Base-by-base conservation (phyloP, 2,329 filamentous ascomycete genomes). In the Fusarium fracticaudum region DNA sequence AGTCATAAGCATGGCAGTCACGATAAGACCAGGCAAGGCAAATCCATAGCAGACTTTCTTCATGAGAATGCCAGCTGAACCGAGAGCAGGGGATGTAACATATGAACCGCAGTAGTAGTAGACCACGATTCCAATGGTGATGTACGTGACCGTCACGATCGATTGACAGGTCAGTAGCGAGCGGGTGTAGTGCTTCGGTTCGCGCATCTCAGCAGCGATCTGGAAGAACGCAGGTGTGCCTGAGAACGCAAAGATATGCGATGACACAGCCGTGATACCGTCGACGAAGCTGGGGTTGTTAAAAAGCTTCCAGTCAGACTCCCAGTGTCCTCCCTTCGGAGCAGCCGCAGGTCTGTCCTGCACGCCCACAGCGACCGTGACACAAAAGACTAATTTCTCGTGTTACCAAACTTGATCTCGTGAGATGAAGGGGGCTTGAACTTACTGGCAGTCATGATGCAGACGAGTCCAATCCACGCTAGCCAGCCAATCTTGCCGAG, bases 71-170 rank as follows among this genome's bases (percentile, higher is more conserved):
- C 85, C 85, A 2, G 84, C 85, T 26, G 83, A 85, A 2, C 85
- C 86, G 3, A 87, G 80, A 4, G 85, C 84, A 0, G 85, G 86
- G 0, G 84, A 86, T 0, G 85, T 82, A 8, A 87, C 84, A 62
- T 82, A 86, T 0, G 83, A 83, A 1, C 86, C 85, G 67, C 84
- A 86, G 69, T 80, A 87, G 58, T 82, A 83, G 77, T 87, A 87
- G 6, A 87, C 82, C 1, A 86, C 83, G 4, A 80, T 73, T 17
- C 78, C 78, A 4, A 84, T 78, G 3, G 77, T 66, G 26, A 79
- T 64, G 35, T 83, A 83, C 4, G 79, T 81, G 15, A 80, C 37
- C 9, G 81, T 76, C 5, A 84, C 74, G 1, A 69, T 77, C 65
- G 38, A 74, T 71, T 70, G 77, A 63, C 76, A 79, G 5, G 78